Percentiles rank a stretch among this genome's conserved stretches.
Evolutionary conservation across 192 early-diverging fungal species (phyloP).

Genomic region (Coemansia reversa): DNA sequence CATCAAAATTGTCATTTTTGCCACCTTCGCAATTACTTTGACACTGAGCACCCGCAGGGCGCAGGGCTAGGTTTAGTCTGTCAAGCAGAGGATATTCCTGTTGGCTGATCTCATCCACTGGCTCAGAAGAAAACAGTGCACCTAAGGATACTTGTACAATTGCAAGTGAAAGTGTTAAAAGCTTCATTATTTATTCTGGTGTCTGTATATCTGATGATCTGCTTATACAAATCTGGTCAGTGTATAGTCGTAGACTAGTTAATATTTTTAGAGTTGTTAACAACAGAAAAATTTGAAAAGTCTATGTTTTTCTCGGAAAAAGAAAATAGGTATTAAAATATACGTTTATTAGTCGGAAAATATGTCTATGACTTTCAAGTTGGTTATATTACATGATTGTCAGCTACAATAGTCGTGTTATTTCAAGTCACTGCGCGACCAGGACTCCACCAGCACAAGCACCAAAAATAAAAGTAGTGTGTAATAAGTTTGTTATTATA

Average conservation of each 20-base stretch:
- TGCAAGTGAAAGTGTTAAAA: constrained; percentile 16
- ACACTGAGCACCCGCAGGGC: constrained; percentile 20
- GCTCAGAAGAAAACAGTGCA: neutral
- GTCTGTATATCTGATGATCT: neutral
- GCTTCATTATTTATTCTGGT: constrained; percentile 22
- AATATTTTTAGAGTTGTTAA: neutral
- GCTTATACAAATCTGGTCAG: neutral
- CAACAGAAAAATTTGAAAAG: neutral
- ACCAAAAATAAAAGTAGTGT: neutral
- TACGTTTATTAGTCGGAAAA: neutral
- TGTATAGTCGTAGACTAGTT: neutral
- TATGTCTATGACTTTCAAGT: neutral
- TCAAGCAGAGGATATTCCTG: neutral
- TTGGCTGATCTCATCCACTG: neutral
- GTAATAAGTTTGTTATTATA: neutral
- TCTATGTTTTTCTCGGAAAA: neutral
- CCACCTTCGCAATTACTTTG: constrained; percentile 31
- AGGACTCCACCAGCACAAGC: neutral
- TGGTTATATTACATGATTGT: neutral
- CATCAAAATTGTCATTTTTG: neutral
- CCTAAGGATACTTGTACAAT: constrained; percentile 6
- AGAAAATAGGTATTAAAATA: neutral
- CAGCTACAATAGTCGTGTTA: neutral
- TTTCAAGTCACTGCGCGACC: neutral
- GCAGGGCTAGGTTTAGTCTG: neutral